Percentiles rank a stretch among this genome's conserved stretches.
Conservation (phyloP, 176 grass and related monocot species). For the Dactylis glomerata region DNA sequence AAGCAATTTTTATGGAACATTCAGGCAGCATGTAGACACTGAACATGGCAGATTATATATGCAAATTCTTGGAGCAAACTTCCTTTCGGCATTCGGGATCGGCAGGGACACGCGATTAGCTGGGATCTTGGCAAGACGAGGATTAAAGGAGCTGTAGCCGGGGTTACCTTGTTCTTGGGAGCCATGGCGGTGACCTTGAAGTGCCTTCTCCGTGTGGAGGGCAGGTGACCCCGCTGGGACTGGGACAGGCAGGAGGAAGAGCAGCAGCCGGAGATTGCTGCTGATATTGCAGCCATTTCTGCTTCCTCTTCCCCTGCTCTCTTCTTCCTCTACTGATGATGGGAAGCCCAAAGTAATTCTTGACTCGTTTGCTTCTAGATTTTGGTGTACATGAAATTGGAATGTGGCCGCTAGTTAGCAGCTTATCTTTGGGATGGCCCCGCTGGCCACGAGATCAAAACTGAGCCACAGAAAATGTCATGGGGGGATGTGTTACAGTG, state of each 20-base stretch:
- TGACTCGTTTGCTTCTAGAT: not conserved
- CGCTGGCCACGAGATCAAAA: constrained; percentile 13
- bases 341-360: not conserved
- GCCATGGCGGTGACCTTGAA: constrained; percentile 84
- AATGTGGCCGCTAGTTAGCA: constrained; percentile 8
- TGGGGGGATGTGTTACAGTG: constrained; percentile 9
- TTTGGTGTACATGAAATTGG: not conserved
- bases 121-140: not conserved
- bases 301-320: not conserved
- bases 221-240: constrained; percentile 13
- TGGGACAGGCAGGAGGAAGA: constrained; percentile 37
- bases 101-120: not conserved
- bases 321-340: not conserved
- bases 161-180: constrained; percentile 60
- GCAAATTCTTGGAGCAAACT: not conserved
- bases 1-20: not conserved
- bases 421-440: constrained; percentile 41
- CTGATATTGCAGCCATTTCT: constrained; percentile 41
- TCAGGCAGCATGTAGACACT: not conserved
- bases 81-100: not conserved
- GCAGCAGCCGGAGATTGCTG: constrained; percentile 30
- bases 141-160: not conserved
- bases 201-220: constrained; percentile 21
- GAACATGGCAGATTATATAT: not conserved
- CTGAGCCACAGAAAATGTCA: constrained; percentile 25